A percentile compares a stretch with the other conserved stretches of the same genome.
Evolutionary conservation across 2,329 filamentous ascomycete species (phyloP).

Genomic region (Aureobasidium mangrovei): DNA sequence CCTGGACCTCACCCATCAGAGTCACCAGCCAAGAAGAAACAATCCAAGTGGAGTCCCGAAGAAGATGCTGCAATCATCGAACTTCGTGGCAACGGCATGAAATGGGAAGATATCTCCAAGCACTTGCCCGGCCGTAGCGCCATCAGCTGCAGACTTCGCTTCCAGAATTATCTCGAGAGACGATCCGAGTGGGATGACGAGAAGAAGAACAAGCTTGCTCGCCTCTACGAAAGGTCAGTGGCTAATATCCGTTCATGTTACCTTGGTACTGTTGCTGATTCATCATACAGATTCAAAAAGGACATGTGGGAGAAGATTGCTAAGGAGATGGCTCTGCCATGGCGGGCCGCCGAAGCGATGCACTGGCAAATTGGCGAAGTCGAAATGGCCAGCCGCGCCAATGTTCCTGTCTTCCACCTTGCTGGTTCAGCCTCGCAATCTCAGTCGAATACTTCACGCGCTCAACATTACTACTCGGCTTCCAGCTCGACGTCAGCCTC

Average conservation of each 20-base stretch:
- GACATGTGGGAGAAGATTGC: slow-evolving; percentile 98
- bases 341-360: slow-evolving; percentile 94
- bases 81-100: slow-evolving; percentile 83
- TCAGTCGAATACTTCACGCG: slow-evolving; percentile 13
- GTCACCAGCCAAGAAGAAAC: slow-evolving; percentile 82
- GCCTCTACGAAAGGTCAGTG: slow-evolving; percentile 85
- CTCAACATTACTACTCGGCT: slow-evolving; percentile 14
- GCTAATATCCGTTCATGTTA: background rate
- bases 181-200: slow-evolving; percentile 95
- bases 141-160: slow-evolving; percentile 89
- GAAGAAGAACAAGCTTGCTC: slow-evolving; percentile 90
- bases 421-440: slow-evolving; percentile 21
- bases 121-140: slow-evolving; percentile 80
- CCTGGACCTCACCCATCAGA: slow-evolving; percentile 40
- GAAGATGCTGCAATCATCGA: slow-evolving; percentile 93
- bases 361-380: slow-evolving; percentile 92
- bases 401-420: slow-evolving; percentile 72
- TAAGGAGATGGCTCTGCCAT: slow-evolving; percentile 89
- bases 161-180: slow-evolving; percentile 93
- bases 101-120: slow-evolving; percentile 98
- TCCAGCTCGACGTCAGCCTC: slow-evolving; percentile 7
- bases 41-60: slow-evolving; percentile 92
- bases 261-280: background rate
- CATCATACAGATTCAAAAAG: slow-evolving; percentile 67
- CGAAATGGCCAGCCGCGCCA: slow-evolving; percentile 89